Conservation (phyloP, 352 stramenopile species). For the Thraustochytrium striatum region DNA sequence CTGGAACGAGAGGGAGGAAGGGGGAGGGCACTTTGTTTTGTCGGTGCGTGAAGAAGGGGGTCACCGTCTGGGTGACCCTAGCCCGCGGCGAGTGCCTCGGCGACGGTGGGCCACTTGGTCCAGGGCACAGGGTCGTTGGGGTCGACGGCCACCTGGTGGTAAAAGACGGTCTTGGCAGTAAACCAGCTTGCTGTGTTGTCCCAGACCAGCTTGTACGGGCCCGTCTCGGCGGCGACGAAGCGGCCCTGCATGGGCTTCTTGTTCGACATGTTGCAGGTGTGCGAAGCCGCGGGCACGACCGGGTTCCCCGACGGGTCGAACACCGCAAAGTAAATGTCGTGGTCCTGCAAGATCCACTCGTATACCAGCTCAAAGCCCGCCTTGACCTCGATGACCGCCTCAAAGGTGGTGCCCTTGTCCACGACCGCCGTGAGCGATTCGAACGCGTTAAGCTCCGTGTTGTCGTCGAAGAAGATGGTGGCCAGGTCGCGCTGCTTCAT, state of each 20-base stretch:
- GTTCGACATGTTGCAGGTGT: slow-evolving; percentile 7
- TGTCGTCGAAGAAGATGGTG: slow-evolving; percentile 37
- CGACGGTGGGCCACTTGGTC: slow-evolving; percentile 39
- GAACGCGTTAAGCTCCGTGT: slow-evolving; percentile 44
- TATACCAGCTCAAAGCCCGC: slow-evolving; percentile 35
- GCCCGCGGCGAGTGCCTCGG: slow-evolving; percentile 26
- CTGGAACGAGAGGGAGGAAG: not conserved
- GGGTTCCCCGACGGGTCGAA: not conserved
- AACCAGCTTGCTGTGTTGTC: slow-evolving; percentile 44
- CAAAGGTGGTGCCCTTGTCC: slow-evolving; percentile 35
- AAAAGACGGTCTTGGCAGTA: slow-evolving; percentile 41
- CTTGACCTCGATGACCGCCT: slow-evolving; percentile 24
- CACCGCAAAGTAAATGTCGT: slow-evolving; percentile 24
- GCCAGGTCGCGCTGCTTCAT: slow-evolving; percentile 41
- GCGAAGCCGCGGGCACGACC: slow-evolving; percentile 11
- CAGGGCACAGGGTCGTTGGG: slow-evolving; percentile 7
- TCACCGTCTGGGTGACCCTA: not conserved
- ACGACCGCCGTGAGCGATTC: slow-evolving; percentile 4
- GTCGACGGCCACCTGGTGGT: slow-evolving; percentile 38
- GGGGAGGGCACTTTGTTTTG: not conserved
- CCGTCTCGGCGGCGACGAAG: not conserved
- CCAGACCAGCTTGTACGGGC: slow-evolving; percentile 32
- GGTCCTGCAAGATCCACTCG: slow-evolving; percentile 33
- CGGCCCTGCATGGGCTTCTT: slow-evolving; percentile 30
- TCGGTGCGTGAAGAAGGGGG: not conserved